These are phyloP conservation scores for Kokia cookei DNA, from an alignment of 441 rosid species.

Conservation along the genomic window DNA sequence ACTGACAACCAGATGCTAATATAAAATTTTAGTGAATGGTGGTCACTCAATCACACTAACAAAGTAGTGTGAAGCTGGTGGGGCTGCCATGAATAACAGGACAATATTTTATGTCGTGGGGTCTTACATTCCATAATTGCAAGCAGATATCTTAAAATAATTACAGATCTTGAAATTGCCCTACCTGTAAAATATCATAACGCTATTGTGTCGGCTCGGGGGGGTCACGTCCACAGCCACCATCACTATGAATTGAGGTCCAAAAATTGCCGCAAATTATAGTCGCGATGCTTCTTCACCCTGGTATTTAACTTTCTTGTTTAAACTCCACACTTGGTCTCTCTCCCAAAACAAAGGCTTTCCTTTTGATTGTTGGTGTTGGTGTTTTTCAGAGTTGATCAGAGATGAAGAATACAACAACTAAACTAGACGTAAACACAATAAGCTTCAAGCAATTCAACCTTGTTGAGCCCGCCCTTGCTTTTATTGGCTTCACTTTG, in stretches of 20 bases:
- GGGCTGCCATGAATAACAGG: not conserved
- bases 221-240: not conserved
- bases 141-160: not conserved
- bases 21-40: too few relatives aligned
- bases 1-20: too few relatives aligned
- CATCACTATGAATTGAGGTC: not conserved
- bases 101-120: not conserved
- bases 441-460: conserved; percentile 38
- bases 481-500: conserved; percentile 39
- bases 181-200: not conserved
- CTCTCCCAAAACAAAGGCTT: not conserved
- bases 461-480: conserved; percentile 41
- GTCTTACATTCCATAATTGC: not conserved
- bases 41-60: not conserved
- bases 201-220: not conserved
- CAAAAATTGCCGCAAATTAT: not conserved
- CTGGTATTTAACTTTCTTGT: not conserved
- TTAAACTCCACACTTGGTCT: not conserved
- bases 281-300: not conserved
- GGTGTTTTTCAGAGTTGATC: not conserved
- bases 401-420: conserved; percentile 16
- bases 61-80: not conserved
- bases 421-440: conserved; percentile 13
- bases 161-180: not conserved
- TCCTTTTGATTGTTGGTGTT: not conserved